These are phyloP conservation scores for Penicillium ucsense DNA, from an alignment of 495 filamentous ascomycete genomes.

Conservation along the genomic window DNA sequence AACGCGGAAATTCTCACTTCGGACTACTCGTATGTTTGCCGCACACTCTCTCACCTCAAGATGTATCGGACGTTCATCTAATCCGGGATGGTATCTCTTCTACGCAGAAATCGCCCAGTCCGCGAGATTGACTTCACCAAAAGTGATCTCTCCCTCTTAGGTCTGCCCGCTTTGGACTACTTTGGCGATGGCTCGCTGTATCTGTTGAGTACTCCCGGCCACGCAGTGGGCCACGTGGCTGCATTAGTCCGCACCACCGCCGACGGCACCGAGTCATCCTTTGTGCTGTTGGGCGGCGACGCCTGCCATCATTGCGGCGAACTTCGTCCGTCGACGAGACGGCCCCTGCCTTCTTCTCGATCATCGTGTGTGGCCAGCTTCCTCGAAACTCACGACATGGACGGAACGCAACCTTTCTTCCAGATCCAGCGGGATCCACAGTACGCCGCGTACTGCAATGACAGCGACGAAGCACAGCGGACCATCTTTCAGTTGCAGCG, in stretches of 20 bases:
- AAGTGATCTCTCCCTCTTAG: not conserved
- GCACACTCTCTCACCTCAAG: not conserved
- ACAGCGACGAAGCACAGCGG: slow-evolving; percentile 11
- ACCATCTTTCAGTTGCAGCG: slow-evolving; percentile 36
- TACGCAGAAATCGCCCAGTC: not conserved
- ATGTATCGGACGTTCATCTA: too few relatives aligned
- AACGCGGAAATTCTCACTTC: slow-evolving; percentile 9
- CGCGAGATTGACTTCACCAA: not conserved
- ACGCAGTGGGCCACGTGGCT: slow-evolving; percentile 34
- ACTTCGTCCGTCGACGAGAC: slow-evolving; percentile 40
- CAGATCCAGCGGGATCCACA: slow-evolving; percentile 3
- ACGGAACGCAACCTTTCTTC: slow-evolving; percentile 6
- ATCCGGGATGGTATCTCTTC: slow-evolving; percentile 3
- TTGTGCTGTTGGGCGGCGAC: slow-evolving; percentile 38
- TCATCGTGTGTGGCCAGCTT: not conserved
- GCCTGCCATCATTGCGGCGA: slow-evolving; percentile 42
- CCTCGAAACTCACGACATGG: not conserved
- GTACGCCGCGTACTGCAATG: slow-evolving; percentile 8
- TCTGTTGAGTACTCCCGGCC: slow-evolving; percentile 35
- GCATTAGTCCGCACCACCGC: slow-evolving; percentile 30
- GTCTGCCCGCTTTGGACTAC: slow-evolving; percentile 43
- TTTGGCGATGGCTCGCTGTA: slow-evolving; percentile 40
- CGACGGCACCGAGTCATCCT: slow-evolving; percentile 22
- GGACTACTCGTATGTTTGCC: slow-evolving; percentile 29
- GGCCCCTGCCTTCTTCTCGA: slow-evolving; percentile 11